Conservation (phyloP, 345 rosid genomes). For the Aquilaria malaccensis region DNA sequence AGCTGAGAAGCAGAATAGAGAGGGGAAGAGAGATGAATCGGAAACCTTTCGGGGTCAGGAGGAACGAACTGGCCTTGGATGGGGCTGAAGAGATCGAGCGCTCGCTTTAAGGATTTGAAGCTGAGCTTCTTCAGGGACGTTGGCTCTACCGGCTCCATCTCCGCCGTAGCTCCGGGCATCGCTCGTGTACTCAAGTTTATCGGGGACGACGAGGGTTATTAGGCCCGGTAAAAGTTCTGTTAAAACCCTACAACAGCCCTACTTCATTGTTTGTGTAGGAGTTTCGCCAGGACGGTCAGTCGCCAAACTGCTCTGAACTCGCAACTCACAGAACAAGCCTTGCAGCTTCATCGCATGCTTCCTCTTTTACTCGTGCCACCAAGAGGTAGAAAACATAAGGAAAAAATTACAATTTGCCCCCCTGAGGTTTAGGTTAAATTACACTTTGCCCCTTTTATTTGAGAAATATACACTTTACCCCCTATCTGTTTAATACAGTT, state of each 20-base stretch:
- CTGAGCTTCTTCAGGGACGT: conserved; percentile 88
- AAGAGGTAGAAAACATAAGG: background rate
- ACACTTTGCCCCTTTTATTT: too few relatives aligned
- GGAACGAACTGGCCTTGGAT: conserved; percentile 65
- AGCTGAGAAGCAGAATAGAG: background rate
- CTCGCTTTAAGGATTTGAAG: conserved; percentile 78
- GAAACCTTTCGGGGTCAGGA: conserved; percentile 74
- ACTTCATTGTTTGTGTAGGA: background rate
- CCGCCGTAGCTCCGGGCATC: conserved; percentile 47
- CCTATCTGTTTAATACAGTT: too few relatives aligned
- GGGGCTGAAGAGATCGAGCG: conserved; percentile 85
- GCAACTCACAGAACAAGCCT: too few relatives aligned
- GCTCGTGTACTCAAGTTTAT: background rate
- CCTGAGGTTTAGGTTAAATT: too few relatives aligned
- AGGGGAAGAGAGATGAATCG: conserved; percentile 3
- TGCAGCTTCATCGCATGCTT: too few relatives aligned
- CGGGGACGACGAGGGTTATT: background rate
- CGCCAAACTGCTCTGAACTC: background rate
- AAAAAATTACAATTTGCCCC: conserved; percentile 5
- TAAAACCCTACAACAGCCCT: conserved; percentile 6
- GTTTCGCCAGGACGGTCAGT: background rate
- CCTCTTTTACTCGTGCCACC: background rate
- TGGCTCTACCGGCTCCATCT: conserved; percentile 85
- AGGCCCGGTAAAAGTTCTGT: background rate
- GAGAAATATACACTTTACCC: too few relatives aligned